Conservation (phyloP, 140 eudicot genomes). For the Ambrosia hybrid region DNA sequence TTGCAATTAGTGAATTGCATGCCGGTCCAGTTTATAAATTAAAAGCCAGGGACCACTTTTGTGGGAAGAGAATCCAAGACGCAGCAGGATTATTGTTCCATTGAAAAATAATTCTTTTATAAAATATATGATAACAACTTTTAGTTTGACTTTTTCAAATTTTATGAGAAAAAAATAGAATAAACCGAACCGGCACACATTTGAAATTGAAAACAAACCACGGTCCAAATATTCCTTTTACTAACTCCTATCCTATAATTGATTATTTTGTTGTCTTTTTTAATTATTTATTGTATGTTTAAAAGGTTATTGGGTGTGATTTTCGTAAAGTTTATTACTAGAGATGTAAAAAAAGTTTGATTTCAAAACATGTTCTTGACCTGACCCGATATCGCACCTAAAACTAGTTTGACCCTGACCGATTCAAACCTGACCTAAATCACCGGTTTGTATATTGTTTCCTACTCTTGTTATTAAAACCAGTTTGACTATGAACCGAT, state of each 20-base stretch:
- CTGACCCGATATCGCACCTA: too few relatives aligned
- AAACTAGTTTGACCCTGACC: too few relatives aligned
- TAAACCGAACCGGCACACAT: constrained; percentile 27
- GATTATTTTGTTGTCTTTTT: background rate
- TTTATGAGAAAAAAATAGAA: background rate
- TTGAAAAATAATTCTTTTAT: background rate
- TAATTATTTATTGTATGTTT: background rate
- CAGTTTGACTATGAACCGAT: too few relatives aligned
- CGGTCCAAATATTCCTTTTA: constrained; percentile 30
- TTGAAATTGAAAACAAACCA: constrained; percentile 28
- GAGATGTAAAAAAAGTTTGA: too few relatives aligned
- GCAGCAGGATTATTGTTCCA: background rate
- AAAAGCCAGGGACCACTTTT: constrained; percentile 19
- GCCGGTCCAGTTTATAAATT: constrained; percentile 22
- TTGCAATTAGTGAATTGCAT: constrained; percentile 37
- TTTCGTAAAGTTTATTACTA: too few relatives aligned
- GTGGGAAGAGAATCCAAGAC: constrained; percentile 30
- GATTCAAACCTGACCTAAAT: too few relatives aligned
- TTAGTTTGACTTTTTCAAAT: constrained; percentile 31
- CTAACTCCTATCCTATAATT: constrained; percentile 1
- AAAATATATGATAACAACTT: background rate
- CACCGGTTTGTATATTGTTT: too few relatives aligned
- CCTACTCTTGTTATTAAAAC: too few relatives aligned
- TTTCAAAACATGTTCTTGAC: too few relatives aligned
- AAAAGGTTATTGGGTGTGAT: background rate